Evolutionary conservation across 257 asterid genomes (phyloP).

Genomic region (Fraxinus anomala): DNA sequence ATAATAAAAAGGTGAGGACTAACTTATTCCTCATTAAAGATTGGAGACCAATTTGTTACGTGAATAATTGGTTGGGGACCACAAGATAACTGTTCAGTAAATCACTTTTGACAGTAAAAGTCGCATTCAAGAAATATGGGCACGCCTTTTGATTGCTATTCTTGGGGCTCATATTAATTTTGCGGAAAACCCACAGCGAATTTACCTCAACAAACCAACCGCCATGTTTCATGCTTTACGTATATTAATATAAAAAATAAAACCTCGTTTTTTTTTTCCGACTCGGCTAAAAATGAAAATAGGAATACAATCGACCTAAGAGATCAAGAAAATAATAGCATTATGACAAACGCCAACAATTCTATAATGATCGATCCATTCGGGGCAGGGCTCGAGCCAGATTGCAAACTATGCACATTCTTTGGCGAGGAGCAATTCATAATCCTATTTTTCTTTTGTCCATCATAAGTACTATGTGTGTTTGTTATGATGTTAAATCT

Average conservation of each 20-base stretch:
- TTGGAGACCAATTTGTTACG: background rate
- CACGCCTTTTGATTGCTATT: slow-evolving; percentile 2
- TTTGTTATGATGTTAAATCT: no score
- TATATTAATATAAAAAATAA: no score
- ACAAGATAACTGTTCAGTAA: background rate
- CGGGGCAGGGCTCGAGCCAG: no score
- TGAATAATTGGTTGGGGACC: background rate
- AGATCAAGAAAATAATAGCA: no score
- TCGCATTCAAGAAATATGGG: slow-evolving; percentile 18
- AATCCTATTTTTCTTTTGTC: background rate
- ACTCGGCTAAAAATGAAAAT: no score
- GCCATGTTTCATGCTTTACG: background rate
- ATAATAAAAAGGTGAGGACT: slow-evolving; percentile 1
- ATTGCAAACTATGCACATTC: no score
- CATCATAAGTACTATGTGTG: background rate
- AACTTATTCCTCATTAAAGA: slow-evolving; percentile 37
- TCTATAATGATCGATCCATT: no score
- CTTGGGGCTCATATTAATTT: background rate
- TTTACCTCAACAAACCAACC: background rate
- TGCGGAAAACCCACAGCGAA: background rate
- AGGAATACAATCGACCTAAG: no score
- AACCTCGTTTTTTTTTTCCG: no score
- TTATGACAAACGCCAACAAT: no score
- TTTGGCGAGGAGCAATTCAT: no score
- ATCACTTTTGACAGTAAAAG: slow-evolving; percentile 10